phyloP scores from a whole-genome alignment of 2,329 filamentous ascomycete genomes.

The Fusarium keratoplasticum region DNA sequence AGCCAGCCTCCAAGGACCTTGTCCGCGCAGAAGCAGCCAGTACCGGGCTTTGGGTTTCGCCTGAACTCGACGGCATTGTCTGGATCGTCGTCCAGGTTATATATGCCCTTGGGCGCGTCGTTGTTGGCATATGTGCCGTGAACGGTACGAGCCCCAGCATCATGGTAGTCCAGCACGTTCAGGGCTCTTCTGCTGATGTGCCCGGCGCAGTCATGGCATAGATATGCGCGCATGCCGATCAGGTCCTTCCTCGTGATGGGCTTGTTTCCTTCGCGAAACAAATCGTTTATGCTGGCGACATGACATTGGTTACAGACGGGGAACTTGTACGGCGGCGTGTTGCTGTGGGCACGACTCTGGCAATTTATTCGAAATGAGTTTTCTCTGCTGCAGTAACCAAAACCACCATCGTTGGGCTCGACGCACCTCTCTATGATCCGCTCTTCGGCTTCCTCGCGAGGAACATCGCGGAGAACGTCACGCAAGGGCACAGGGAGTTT shows the following conservation, averaged over 20 bases:
- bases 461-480: constrained; percentile 30
- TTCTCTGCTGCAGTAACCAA: constrained; percentile 16
- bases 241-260: constrained; percentile 39
- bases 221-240: constrained; percentile 51
- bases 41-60: constrained; percentile 37
- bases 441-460: neutral
- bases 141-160: constrained; percentile 35
- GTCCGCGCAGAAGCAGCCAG: constrained; percentile 52
- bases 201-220: constrained; percentile 48
- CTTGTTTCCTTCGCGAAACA: constrained; percentile 24
- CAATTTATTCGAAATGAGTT: constrained; percentile 14
- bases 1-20: constrained; percentile 50
- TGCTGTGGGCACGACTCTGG: constrained; percentile 30
- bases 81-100: neutral
- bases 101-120: constrained; percentile 1
- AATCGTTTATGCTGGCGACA: constrained; percentile 17
- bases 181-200: constrained; percentile 1
- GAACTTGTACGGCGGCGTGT: constrained; percentile 22
- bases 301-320: constrained; percentile 44
- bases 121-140: constrained; percentile 39
- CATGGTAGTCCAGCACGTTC: constrained; percentile 11
- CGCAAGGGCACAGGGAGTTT: constrained; percentile 16
- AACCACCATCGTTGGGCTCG: constrained; percentile 29
- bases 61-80: constrained; percentile 13
- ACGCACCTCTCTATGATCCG: constrained; percentile 12